These are phyloP conservation scores for Jaenimonas drosophilae DNA, from an alignment of 208 protist genomes.

Conservation along the genomic window DNA sequence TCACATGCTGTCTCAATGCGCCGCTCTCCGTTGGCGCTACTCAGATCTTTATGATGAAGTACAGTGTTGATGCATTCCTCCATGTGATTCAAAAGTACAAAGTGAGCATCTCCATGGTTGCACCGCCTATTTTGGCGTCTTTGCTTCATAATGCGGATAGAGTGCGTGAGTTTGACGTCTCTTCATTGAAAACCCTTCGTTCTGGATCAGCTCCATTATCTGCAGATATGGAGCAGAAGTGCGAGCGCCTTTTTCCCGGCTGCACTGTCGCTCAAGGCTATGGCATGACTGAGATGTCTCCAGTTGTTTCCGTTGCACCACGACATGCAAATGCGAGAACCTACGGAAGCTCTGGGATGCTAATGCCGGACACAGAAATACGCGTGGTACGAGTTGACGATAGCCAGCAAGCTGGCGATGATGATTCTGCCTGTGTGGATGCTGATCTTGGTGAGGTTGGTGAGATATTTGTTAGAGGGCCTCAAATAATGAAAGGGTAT, in stretches of 20 bases:
- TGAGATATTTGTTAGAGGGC: slow-evolving; percentile 60
- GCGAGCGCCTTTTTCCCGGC: slow-evolving; percentile 9
- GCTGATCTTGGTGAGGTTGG: slow-evolving; percentile 19
- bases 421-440: slow-evolving; percentile 16
- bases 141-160: slow-evolving; percentile 55
- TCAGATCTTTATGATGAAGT: slow-evolving; percentile 44
- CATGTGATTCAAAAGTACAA: slow-evolving; percentile 33
- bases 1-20: slow-evolving; percentile 29
- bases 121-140: slow-evolving; percentile 59
- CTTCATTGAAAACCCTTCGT: slow-evolving; percentile 16
- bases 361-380: slow-evolving; percentile 23
- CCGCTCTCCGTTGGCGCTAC: slow-evolving; percentile 11
- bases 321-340: neutral
- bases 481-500: slow-evolving; percentile 76
- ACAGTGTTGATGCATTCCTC: slow-evolving; percentile 32
- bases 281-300: slow-evolving; percentile 75
- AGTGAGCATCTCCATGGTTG: slow-evolving; percentile 42
- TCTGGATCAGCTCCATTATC: slow-evolving; percentile 54
- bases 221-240: slow-evolving; percentile 14
- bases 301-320: slow-evolving; percentile 15
- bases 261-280: slow-evolving; percentile 44
- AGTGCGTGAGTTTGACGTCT: slow-evolving; percentile 21
- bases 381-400: slow-evolving; percentile 25
- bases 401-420: slow-evolving; percentile 23
- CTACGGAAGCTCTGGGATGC: slow-evolving; percentile 5